phyloP scores from a whole-genome alignment of 2,329 filamentous ascomycete genomes.

The Huntiella savannae region DNA sequence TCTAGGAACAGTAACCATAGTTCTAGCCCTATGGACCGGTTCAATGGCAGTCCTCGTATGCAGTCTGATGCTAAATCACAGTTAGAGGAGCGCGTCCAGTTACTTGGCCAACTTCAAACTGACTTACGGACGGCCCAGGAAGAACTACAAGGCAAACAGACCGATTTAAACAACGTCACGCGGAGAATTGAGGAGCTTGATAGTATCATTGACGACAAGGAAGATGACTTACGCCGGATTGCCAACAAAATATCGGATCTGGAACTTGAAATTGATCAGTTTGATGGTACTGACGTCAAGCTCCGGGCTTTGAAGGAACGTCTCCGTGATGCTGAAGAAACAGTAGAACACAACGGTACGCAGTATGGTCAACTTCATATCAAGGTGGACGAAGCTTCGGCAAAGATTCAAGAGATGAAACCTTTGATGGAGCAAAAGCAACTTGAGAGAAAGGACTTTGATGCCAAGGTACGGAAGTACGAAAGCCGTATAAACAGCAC shows the following conservation, averaged over 20 bases:
- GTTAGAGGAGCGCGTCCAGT: conserved; percentile 32
- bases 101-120: conserved; percentile 31
- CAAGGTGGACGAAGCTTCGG: neutral
- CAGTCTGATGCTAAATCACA: conserved; percentile 55
- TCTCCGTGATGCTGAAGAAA: conserved; percentile 31
- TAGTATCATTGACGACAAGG: neutral
- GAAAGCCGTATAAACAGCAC: conserved; percentile 14
- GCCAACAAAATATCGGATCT: conserved; percentile 24
- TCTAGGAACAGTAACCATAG: conserved; percentile 56
- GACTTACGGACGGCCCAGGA: conserved; percentile 34
- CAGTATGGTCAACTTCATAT: conserved; percentile 31
- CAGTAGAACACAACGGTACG: conserved; percentile 29
- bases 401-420: conserved; percentile 23
- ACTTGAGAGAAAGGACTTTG: neutral
- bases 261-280: conserved; percentile 42
- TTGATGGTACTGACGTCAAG: conserved; percentile 48
- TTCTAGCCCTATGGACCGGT: conserved; percentile 27
- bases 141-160: conserved; percentile 28
- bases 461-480: neutral
- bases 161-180: conserved; percentile 28
- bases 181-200: conserved; percentile 23
- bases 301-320: conserved; percentile 39
- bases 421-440: neutral
- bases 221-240: conserved; percentile 17
- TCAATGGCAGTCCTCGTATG: conserved; percentile 46